Evolutionary conservation across 2,329 filamentous ascomycete genomes (phyloP).

Genomic region (Hyphodiscus sp.): DNA sequence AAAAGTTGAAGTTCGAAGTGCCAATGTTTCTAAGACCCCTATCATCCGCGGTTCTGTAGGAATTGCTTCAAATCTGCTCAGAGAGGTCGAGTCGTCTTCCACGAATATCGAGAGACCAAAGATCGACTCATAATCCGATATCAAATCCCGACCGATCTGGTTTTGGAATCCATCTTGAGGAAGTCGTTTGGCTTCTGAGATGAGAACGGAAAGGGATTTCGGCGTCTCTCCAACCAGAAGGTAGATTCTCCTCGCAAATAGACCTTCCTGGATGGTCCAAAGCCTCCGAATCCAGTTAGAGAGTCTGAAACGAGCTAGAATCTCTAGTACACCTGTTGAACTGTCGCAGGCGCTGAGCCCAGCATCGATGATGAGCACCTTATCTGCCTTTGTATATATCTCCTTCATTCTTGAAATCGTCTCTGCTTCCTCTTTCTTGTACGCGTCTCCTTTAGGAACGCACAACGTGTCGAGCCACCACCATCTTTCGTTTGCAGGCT

Average conservation of each 20-base stretch:
- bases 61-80: not conserved
- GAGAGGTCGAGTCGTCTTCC: no score
- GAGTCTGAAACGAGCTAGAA: not conserved
- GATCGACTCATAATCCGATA: not conserved
- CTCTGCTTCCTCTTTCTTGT: not conserved
- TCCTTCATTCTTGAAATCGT: not conserved
- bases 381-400: not conserved
- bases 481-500: not conserved
- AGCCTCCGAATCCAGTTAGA: slow-evolving; percentile 1
- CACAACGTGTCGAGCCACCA: slow-evolving; percentile 1
- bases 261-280: slow-evolving; percentile 1
- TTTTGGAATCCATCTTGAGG: no score
- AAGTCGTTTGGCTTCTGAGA: not conserved
- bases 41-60: not conserved
- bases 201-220: not conserved
- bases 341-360: not conserved
- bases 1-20: not conserved
- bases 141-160: not conserved
- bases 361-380: slow-evolving; percentile 1
- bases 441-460: not conserved
- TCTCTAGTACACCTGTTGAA: not conserved
- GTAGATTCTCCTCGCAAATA: not conserved
- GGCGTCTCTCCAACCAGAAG: not conserved
- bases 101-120: no score
- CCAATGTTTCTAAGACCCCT: not conserved